Conservation (phyloP, 305 asterid genomes). For the Salvia sclarea region DNA sequence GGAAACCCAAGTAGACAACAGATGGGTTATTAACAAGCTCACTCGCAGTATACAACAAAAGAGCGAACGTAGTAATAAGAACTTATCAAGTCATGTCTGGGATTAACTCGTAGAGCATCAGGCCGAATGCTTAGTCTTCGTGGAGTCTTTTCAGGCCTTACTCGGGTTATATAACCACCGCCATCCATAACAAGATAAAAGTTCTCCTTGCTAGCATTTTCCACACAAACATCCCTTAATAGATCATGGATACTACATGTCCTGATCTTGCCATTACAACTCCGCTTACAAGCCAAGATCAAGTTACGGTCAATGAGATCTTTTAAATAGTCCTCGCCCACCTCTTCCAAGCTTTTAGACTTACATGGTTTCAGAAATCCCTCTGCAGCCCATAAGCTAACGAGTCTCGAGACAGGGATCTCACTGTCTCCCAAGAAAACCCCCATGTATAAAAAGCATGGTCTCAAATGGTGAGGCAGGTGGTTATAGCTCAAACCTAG, state of each 20-base stretch:
- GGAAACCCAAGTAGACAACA: neutral
- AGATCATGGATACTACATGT: neutral
- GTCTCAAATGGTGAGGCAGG: neutral
- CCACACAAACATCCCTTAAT: neutral
- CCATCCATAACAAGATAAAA: neutral
- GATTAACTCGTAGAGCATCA: neutral
- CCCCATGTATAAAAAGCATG: constrained; percentile 1
- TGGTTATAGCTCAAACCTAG: constrained; percentile 1
- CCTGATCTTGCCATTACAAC: neutral
- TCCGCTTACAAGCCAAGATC: too few relatives aligned
- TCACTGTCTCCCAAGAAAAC: neutral
- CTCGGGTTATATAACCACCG: neutral
- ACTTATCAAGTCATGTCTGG: neutral
- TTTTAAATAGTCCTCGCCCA: too few relatives aligned
- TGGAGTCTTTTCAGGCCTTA: too few relatives aligned
- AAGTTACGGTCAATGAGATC: too few relatives aligned
- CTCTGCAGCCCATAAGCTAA: constrained; percentile 6
- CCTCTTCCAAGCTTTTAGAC: too few relatives aligned
- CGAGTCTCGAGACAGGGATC: neutral
- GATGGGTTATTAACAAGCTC: neutral
- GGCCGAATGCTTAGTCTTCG: too few relatives aligned
- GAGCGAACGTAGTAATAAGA: neutral
- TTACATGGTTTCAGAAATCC: neutral
- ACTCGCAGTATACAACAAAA: neutral
- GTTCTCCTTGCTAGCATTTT: neutral